These are phyloP conservation scores for Lactarius psammicola DNA, from an alignment of 768 basidiomycete species.

Conservation along the genomic window DNA sequence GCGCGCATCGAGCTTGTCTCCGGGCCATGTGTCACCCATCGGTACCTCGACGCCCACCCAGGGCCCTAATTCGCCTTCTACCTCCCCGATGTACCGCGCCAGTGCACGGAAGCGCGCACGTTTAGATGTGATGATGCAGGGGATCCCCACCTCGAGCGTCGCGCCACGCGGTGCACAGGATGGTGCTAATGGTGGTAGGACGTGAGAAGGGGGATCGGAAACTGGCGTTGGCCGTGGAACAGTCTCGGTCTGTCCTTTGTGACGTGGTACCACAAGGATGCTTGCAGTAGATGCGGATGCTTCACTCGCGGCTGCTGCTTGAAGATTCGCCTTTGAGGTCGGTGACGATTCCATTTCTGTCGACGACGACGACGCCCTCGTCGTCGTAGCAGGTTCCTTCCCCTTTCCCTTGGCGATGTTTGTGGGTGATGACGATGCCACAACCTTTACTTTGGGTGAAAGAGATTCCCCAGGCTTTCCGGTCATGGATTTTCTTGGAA, in stretches of 20 bases:
- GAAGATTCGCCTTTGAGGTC: conserved; percentile 5
- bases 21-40: conserved; percentile 54
- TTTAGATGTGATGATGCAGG: conserved; percentile 85
- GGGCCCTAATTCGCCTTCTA: conserved; percentile 74
- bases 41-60: conserved; percentile 95
- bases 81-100: conserved; percentile 85
- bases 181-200: conserved; percentile 12
- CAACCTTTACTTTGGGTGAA: conserved; percentile 18
- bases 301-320: conserved; percentile 8
- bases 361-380: conserved; percentile 6
- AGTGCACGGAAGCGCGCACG: conserved; percentile 82
- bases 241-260: conserved; percentile 41
- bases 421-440: background rate
- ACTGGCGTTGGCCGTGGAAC: conserved; percentile 30
- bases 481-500: conserved; percentile 20
- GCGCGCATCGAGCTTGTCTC: conserved; percentile 55
- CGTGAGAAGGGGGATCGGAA: conserved; percentile 19
- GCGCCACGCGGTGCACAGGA: conserved; percentile 52
- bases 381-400: conserved; percentile 26
- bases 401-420: conserved; percentile 30
- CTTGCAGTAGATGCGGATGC: conserved; percentile 32
- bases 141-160: conserved; percentile 82
- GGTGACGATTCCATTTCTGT: conserved; percentile 15
- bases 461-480: conserved; percentile 17
- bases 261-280: conserved; percentile 35